phyloP scores from a whole-genome alignment of 2,329 filamentous ascomycete genomes.

The Diplodia seriata region DNA sequence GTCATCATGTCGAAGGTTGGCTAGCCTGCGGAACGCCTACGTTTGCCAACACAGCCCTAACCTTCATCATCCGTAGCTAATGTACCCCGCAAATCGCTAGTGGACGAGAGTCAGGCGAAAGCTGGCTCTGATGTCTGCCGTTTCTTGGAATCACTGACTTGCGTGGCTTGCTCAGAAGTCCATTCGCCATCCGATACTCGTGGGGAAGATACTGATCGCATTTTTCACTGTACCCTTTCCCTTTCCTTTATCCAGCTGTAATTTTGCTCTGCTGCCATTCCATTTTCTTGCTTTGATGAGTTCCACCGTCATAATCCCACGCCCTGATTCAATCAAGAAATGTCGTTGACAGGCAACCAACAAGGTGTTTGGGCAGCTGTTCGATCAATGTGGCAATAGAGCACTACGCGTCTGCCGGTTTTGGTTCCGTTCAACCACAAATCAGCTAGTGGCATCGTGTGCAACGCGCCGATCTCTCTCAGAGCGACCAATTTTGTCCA shows the following conservation, averaged over 20 bases:
- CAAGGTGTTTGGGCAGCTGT: background rate
- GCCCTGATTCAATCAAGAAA: background rate
- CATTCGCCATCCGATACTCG: background rate
- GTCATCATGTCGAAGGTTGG: conserved; percentile 17
- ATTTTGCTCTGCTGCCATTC: too few species aligned
- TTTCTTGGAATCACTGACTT: background rate
- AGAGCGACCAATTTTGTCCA: conserved; percentile 11
- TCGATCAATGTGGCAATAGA: background rate
- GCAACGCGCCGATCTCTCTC: background rate
- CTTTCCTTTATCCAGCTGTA: too few species aligned
- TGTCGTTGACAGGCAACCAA: background rate
- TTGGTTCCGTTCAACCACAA: background rate
- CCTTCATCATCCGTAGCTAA: conserved; percentile 11
- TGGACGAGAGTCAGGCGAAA: background rate
- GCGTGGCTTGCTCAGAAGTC: conserved; percentile 5
- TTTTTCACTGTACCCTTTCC: too few species aligned
- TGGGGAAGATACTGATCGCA: background rate
- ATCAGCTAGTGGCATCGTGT: background rate
- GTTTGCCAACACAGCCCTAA: conserved; percentile 5
- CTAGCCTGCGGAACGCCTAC: background rate
- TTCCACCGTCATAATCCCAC: background rate
- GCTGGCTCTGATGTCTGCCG: conserved; percentile 1
- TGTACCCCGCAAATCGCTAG: conserved; percentile 22
- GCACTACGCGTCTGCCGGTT: background rate
- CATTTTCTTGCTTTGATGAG: background rate